Conservation (phyloP, 805 yeast genomes). For the Metschnikowia similis region DNA sequence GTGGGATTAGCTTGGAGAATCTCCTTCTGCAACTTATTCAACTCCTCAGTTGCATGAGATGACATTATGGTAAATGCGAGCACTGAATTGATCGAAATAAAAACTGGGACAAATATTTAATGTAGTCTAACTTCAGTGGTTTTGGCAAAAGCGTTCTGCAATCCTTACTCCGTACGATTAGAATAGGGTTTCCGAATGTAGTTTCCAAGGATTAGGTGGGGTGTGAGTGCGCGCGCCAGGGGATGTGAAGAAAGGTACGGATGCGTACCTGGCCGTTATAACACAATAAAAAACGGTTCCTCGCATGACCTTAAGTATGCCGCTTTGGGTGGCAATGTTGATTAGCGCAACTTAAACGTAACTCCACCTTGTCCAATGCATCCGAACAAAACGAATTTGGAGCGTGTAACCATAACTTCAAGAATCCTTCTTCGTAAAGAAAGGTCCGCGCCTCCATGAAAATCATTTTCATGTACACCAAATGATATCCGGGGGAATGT, state of each 20-base stretch:
- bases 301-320: neutral
- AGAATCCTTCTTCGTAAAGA: neutral
- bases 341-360: too few species aligned
- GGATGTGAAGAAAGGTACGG: conserved; percentile 7
- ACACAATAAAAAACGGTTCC: neutral
- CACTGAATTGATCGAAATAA: neutral
- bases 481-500: conserved; percentile 5
- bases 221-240: conserved; percentile 8
- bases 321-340: too few species aligned
- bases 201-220: neutral
- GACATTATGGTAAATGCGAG: conserved; percentile 6
- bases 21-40: conserved; percentile 60
- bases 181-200: neutral
- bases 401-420: neutral
- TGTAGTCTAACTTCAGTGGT: neutral
- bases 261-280: conserved; percentile 1
- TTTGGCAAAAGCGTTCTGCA: neutral
- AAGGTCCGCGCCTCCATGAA: neutral
- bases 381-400: neutral
- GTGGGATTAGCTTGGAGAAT: conserved; percentile 49
- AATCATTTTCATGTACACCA: neutral
- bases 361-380: too few species aligned
- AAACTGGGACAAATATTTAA: neutral
- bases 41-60: conserved; percentile 41
- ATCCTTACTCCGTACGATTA: neutral